These are phyloP conservation scores for Leccinum pellstonianum DNA, from an alignment of 768 basidiomycete species.

Conservation along the genomic window DNA sequence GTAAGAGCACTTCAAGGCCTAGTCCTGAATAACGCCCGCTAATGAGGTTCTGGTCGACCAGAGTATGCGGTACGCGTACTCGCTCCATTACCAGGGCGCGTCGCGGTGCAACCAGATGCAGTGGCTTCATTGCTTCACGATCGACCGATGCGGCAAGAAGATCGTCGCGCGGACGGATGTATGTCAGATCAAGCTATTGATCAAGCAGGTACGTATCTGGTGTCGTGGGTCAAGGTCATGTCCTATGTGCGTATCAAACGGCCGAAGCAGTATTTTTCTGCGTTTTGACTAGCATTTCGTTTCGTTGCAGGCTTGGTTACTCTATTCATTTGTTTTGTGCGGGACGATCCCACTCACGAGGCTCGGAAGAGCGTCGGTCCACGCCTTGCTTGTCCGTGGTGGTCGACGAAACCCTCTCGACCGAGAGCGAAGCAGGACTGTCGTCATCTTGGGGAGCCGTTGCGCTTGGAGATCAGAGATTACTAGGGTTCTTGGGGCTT, in stretches of 20 bases:
- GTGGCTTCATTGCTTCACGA: conserved; percentile 28
- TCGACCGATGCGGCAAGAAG: conserved; percentile 12
- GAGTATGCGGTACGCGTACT: conserved; percentile 32
- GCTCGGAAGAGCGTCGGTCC: no score
- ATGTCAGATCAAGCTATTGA: no score
- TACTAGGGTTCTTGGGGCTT: no score
- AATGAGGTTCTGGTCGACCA: conserved; percentile 22
- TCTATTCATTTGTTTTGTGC: background rate
- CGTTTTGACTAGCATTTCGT: conserved; percentile 5
- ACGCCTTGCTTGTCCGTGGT: no score
- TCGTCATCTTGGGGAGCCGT: no score
- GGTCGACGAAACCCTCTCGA: no score
- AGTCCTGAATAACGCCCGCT: conserved; percentile 22
- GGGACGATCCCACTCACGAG: conserved; percentile 1
- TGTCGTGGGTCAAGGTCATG: no score
- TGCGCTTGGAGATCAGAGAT: no score
- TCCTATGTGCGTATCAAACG: no score
- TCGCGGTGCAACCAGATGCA: conserved; percentile 28
- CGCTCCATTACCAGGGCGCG: conserved; percentile 28
- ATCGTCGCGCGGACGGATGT: conserved; percentile 22
- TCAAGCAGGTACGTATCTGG: no score
- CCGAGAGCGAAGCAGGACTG: no score
- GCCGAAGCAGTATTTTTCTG: background rate
- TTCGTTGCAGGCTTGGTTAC: conserved; percentile 9
- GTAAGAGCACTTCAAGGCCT: conserved; percentile 33